A percentile compares a stretch with the other conserved stretches of the same genome.
These are phyloP conservation scores for Bruguiera hainesii DNA, from an alignment of 441 rosid species.

Conservation along the genomic window DNA sequence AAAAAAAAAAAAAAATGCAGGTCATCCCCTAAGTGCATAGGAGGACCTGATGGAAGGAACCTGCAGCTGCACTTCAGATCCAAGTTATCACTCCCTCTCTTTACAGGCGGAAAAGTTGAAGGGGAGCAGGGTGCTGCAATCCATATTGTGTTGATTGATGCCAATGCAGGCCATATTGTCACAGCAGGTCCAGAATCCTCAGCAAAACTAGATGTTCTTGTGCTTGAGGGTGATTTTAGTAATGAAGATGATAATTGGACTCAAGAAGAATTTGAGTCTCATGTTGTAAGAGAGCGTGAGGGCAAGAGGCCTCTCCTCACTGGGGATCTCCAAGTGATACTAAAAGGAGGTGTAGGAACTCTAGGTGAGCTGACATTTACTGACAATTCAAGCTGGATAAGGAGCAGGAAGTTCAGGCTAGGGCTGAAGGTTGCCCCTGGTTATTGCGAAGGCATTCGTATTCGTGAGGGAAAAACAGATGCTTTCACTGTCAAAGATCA, in stretches of 20 bases:
- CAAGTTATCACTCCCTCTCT: constrained; percentile 74
- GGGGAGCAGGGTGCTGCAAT: constrained; percentile 85
- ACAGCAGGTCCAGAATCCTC: constrained; percentile 71
- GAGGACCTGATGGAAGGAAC: constrained; percentile 70
- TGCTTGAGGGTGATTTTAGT: constrained; percentile 89
- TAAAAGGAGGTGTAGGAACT: constrained; percentile 89
- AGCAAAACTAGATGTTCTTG: constrained; percentile 66
- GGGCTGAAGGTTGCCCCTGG: constrained; percentile 80
- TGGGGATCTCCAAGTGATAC: constrained; percentile 71
- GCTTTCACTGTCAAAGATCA: constrained; percentile 92
- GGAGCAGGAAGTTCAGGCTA: constrained; percentile 83
- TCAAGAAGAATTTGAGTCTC: constrained; percentile 70
- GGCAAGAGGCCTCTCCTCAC: constrained; percentile 81
- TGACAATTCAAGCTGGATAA: constrained; percentile 91
- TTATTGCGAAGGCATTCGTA: constrained; percentile 54
- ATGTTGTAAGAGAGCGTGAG: constrained; percentile 82
- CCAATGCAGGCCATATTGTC: constrained; percentile 51
- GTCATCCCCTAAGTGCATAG: constrained; percentile 71
- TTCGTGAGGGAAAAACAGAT: constrained; percentile 91
- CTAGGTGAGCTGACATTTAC: constrained; percentile 80
- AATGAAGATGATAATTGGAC: constrained; percentile 75
- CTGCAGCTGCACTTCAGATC: constrained; percentile 74
- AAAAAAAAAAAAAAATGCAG: constrained; percentile 35
- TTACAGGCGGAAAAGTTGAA: constrained; percentile 88
- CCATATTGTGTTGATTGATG: constrained; percentile 62